Base-by-base conservation (phyloP, 73 alveolate species). In the Tetrahymena borealis region DNA sequence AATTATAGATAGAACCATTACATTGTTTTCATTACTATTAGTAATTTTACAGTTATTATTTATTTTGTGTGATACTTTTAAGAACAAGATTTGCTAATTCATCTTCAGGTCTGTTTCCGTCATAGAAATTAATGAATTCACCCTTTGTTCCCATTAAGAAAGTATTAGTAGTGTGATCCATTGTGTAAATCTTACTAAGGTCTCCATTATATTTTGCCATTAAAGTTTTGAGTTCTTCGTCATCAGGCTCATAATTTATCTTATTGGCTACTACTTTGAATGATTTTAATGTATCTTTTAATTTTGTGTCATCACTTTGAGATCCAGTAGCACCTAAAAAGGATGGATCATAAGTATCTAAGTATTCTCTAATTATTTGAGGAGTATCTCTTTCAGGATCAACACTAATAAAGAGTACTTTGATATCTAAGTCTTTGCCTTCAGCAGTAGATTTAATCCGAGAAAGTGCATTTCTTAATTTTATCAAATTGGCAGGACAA, bases 331-430 rank as follows among this genome's bases (percentile, higher is more conserved):
- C 93, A 40, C 99, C 99, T 36, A 96, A 94, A 36, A 96, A 78
- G 20, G 92, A 32, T 40, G 93, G 94, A 94, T 97, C 99, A 93
- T 95, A 97, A 32, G 94, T 96, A 24, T 92, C 91, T 38, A 91
- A 43, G 90, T 95, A 97, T 78, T 94, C 94, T 35, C 95, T 94
- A 16, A 97, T 96, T 43, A 96, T 92, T 77, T 97, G 96, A 38
- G 90, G 94, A 1, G 97, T 42, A 77, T 97, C 99, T 90, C 99
- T 90, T 90, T 97, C 98, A 36, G 99, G 99, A 90, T 97, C 99
- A 11, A 97, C 96, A 35, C 97, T 91, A 32, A 97, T 97, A 91
- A 97, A 97, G 18, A 97, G 39, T 8, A 96, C 92, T 93, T 96
- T 96, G 12, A 97, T 39, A 91, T 97, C 97, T 78, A 95, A 95